Percentiles rank a stretch among this genome's conserved stretches.
phyloP scores from a whole-genome alignment of 2,329 filamentous ascomycete species.

The Fusarium nygamai region DNA sequence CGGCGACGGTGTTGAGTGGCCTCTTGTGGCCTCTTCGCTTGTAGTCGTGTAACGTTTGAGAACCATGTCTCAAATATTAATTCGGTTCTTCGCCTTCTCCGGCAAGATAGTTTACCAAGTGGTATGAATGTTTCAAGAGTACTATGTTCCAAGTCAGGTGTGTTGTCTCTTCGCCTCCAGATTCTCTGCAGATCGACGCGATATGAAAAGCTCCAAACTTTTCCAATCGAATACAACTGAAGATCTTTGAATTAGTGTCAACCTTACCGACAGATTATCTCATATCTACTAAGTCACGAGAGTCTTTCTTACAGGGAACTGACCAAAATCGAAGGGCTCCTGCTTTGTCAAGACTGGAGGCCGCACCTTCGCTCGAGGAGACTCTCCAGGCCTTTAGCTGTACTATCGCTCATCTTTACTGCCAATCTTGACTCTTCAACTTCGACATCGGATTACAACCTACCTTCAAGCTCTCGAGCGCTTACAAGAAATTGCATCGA shows the following conservation, averaged over 20 bases:
- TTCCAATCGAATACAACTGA: neutral
- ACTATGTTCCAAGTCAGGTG: slow-evolving; percentile 26
- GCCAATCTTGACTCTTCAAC: neutral
- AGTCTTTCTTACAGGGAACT: no score
- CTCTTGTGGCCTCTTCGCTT: slow-evolving; percentile 28
- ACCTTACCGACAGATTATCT: neutral
- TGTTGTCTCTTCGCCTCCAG: neutral
- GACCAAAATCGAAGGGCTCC: neutral
- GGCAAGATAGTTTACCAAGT: slow-evolving; percentile 27
- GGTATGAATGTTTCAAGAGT: slow-evolving; percentile 41
- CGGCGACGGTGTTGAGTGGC: slow-evolving; percentile 32
- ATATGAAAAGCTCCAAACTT: slow-evolving; percentile 35
- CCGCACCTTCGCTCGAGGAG: neutral
- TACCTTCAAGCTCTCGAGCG: neutral
- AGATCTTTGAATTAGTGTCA: neutral
- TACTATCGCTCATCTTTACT: neutral
- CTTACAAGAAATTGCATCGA: no score
- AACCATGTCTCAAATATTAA: slow-evolving; percentile 48
- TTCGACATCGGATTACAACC: neutral
- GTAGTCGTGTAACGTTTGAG: slow-evolving; percentile 39
- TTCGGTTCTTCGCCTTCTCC: slow-evolving; percentile 37
- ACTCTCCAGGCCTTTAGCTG: neutral
- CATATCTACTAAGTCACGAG: neutral
- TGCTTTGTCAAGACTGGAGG: neutral
- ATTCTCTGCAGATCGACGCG: slow-evolving; percentile 4